A percentile compares a stretch with the other conserved stretches of the same genome.
These are phyloP conservation scores for Monilinia laxa DNA, from an alignment of 2,329 filamentous ascomycete genomes.

Conservation along the genomic window DNA sequence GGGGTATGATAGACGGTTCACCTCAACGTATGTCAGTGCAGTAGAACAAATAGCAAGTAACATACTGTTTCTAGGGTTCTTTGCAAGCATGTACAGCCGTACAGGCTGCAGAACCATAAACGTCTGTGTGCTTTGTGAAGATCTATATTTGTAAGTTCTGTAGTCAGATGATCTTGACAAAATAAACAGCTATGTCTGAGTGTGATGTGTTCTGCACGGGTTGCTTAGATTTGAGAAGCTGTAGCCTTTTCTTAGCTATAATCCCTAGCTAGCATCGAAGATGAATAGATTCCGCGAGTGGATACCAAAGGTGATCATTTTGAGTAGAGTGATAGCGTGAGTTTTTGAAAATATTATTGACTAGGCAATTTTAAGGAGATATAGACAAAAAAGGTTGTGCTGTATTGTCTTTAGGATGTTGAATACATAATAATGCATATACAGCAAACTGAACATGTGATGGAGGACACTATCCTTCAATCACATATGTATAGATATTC, in stretches of 20 bases:
- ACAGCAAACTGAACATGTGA: no score
- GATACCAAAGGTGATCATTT: neutral
- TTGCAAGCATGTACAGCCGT: neutral
- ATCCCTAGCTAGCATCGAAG: neutral
- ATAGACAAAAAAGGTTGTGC: neutral
- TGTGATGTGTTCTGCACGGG: neutral
- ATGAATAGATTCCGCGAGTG: neutral
- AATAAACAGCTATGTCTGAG: neutral
- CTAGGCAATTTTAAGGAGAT: neutral
- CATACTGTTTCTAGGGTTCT: neutral
- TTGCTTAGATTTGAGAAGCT: conserved; percentile 1
- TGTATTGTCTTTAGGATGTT: neutral
- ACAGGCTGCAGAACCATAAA: conserved; percentile 6
- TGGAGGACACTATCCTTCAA: neutral
- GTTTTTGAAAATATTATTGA: neutral
- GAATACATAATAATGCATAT: neutral
- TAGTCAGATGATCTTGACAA: neutral
- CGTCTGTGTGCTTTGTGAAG: neutral
- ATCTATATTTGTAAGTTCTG: neutral
- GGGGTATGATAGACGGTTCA: conserved; percentile 10
- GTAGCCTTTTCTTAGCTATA: neutral
- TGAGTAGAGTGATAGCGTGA: neutral
- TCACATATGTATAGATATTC: neutral
- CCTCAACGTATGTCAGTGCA: conserved; percentile 12
- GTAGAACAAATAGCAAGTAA: neutral